Percentiles rank a stretch among this genome's conserved stretches.
Evolutionary conservation across 805 yeast species (phyloP).

Genomic region (Nakazawaea wickerhamii): DNA sequence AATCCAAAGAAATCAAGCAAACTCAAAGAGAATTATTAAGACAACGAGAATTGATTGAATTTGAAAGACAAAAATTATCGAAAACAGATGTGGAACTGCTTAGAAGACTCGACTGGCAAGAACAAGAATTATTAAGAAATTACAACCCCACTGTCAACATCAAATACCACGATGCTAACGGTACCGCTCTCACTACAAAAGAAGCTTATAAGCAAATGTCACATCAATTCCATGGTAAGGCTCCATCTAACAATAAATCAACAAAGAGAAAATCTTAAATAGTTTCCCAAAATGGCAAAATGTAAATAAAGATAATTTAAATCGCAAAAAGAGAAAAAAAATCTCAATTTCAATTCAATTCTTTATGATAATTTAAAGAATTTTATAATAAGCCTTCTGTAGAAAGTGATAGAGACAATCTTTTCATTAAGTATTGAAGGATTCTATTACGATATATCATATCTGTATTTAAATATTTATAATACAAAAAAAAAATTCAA

Average conservation of each 20-base stretch:
- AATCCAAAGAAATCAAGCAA: constrained; percentile 12
- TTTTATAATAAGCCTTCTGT: neutral
- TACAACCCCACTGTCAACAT: constrained; percentile 48
- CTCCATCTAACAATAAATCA: constrained; percentile 8
- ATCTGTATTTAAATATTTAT: no score
- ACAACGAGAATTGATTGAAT: constrained; percentile 15
- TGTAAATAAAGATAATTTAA: constrained; percentile 4
- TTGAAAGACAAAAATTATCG: constrained; percentile 6
- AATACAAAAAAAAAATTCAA: no score
- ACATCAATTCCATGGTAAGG: constrained; percentile 69
- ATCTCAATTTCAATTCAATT: neutral
- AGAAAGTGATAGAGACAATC: no score
- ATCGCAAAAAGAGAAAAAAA: neutral
- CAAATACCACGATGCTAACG: constrained; percentile 59
- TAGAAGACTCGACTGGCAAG: constrained; percentile 8
- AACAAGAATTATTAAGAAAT: constrained; percentile 18
- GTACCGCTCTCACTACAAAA: constrained; percentile 52
- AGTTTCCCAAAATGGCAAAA: neutral
- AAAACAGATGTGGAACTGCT: constrained; percentile 4
- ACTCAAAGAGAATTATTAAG: constrained; percentile 17
- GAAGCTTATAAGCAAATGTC: constrained; percentile 76
- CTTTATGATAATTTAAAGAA: neutral
- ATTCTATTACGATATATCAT: no score
- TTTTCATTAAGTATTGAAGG: no score
- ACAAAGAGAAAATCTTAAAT: neutral